Evolutionary conservation across 495 filamentous ascomycete genomes (phyloP), one percentile per base, ranked within the genome.

Genomic region (Neurospora sublineolata): DNA sequence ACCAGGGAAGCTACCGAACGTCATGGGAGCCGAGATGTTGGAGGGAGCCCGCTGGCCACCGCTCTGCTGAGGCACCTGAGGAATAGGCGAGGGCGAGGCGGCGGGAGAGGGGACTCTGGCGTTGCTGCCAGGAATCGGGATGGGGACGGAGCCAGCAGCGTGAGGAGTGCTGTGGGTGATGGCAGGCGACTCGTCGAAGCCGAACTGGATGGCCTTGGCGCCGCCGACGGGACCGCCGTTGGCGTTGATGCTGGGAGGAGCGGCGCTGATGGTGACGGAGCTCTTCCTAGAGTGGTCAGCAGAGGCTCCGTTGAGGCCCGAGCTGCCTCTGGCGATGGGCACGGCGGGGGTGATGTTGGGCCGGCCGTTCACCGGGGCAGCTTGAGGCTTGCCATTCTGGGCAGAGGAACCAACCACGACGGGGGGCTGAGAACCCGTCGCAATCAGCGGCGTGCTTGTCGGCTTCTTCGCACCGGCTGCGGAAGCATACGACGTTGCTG

Each of bases 51-150:
- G 93, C 80, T 91, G 87, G 75, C 93, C 93, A 76, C 93, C 93
- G 80, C 93, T 96, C 42, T 91, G 90, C 42, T 91, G 87, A 67
- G 91, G 92, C n/a, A 77, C 72, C 79, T 92, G 91, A 23, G 94
- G 94, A 69, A 97, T 97, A 7, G 94, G 94, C 27, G 91, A 93
- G 3, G 94, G 94, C 16, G 94, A 97, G 37, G 87, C 86, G 71
- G 89, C 88, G 7, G 92, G 92, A 52, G 90, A 92, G 33, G 87
- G 87, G 37, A 92, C 83, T 73, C 90, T 86, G 39, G 87, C 89
- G 77, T 91, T 89, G 79, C 83, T 76, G 84, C 78, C 78, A 1
- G 90, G 89, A 70, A 91, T 88, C 27, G 92, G 87, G 74, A 91
- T 87, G 27, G 94, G 86, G 68, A 84, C 87, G 37, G 89, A 85